Base-by-base conservation (phyloP, 805 yeast species). In the Candida pini region DNA sequence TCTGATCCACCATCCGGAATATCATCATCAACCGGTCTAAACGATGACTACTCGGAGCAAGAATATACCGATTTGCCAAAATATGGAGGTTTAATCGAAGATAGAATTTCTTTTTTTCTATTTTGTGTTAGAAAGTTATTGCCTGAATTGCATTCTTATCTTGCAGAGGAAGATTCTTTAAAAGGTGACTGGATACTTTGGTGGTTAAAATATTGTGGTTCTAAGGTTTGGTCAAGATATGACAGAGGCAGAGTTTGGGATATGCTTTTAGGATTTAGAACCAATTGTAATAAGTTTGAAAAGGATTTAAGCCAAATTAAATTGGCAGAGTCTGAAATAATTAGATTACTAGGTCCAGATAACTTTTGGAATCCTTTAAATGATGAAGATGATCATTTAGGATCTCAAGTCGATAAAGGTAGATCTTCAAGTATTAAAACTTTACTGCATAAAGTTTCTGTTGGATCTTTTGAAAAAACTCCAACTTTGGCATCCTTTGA, bases 231-330 rank as follows among this genome's bases (percentile, higher is more conserved):
- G 73, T 80, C 88, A 28, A 71, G 82, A 41, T 69, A 68, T 39
- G 96, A 87, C 57, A 62, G 96, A 34, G 96, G 92, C 9, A 68
- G 96, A 41, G 68, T 87, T 6, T 89, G 97, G 97, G 97, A 89
- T 61, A 62, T 78, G 43, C 58, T 88, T 29, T 58, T 89, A 18
- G 95, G 96, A 2, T 86, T 89, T 78, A 69, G 89, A 47, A 65
- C 66, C 9, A 53, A 59, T 31, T 52, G 49, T 31, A 30, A 36
- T 19, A 40, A 47, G 5, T 40, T 36, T 21, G 56, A 54, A 27
- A 33, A 40, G 9, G 58, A 58, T 34, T 36, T 54, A 33, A 44
- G 44, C 24, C 45, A 45, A 16, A 40, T 56, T 10, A 39, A 36
- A 19, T 36, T 38, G 7, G 36, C 52, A 7, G 37, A 49, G 6